Evolutionary conservation across 208 protist genomes (phyloP).

Genomic region (Leishmania tropica): DNA sequence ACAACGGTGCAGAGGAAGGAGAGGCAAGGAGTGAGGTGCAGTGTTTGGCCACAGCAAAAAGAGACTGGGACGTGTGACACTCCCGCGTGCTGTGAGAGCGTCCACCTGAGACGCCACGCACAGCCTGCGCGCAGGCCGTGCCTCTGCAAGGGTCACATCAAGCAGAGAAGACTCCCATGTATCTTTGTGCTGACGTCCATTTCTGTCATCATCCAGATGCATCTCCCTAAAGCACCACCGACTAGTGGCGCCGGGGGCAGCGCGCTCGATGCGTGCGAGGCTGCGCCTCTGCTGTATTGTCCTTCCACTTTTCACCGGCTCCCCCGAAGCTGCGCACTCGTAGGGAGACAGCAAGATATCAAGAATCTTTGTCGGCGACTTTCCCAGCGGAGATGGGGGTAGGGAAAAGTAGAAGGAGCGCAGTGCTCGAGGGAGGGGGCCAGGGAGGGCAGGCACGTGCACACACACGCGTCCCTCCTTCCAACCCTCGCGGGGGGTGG

Average conservation of each 20-base stretch:
- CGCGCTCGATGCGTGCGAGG: not conserved
- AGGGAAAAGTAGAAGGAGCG: not conserved
- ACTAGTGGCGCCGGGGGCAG: not conserved
- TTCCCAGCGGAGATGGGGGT: not conserved
- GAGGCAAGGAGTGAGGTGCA: not conserved
- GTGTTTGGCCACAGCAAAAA: not conserved
- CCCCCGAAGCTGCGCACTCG: not conserved
- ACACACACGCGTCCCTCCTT: not conserved
- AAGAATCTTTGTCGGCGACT: not conserved
- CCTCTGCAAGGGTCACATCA: not conserved
- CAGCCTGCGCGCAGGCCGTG: not conserved
- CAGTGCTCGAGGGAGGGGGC: not conserved
- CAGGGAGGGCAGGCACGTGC: not conserved
- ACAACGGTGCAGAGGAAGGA: not conserved
- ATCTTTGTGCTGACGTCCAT: not conserved
- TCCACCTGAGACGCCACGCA: not conserved
- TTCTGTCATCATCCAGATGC: not conserved
- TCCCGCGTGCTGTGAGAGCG: not conserved
- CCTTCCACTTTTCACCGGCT: not conserved
- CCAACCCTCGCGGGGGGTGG: not conserved
- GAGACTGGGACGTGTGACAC: not conserved
- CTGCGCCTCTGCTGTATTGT: not conserved
- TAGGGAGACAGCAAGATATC: not conserved
- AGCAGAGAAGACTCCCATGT: not conserved
- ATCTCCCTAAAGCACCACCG: not conserved